Conservation (phyloP, 495 filamentous ascomycete species). For the Lichina pygmaea region DNA sequence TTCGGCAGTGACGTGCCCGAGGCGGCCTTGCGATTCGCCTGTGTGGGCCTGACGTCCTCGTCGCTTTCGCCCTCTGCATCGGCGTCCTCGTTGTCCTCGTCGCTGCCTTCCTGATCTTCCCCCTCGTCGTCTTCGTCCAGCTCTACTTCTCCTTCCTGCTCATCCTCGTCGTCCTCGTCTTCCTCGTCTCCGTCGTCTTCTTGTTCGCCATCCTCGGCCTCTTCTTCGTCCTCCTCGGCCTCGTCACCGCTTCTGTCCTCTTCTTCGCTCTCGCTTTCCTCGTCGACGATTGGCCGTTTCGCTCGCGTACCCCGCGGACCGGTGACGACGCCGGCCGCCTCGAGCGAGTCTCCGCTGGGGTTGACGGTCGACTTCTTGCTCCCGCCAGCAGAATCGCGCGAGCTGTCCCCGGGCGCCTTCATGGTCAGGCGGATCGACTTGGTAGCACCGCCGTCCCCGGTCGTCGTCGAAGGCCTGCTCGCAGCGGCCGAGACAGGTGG, state of each 20-base stretch:
- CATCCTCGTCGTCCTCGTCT: slow-evolving; percentile 5
- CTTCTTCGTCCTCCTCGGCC: slow-evolving; percentile 28
- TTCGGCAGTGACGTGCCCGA: too few species aligned
- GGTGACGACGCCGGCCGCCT: slow-evolving; percentile 2
- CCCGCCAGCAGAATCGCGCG: slow-evolving; percentile 6
- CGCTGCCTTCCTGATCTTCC: slow-evolving; percentile 6
- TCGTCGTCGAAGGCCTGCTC: slow-evolving; percentile 11
- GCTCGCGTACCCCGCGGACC: slow-evolving; percentile 7
- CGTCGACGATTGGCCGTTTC: slow-evolving; percentile 14
- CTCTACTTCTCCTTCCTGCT: slow-evolving; percentile 15
- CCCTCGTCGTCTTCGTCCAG: slow-evolving; percentile 10
- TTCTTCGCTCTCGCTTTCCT: slow-evolving; percentile 24
- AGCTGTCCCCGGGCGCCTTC: slow-evolving; percentile 25
- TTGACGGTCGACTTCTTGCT: not conserved
- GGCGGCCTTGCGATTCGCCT: not conserved
- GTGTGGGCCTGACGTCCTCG: slow-evolving; percentile 17
- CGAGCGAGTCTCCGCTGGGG: not conserved
- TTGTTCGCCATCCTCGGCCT: slow-evolving; percentile 5
- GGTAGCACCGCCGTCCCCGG: slow-evolving; percentile 17
- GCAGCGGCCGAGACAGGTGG: slow-evolving; percentile 7
- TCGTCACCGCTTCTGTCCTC: slow-evolving; percentile 16
- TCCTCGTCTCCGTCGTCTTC: slow-evolving; percentile 6
- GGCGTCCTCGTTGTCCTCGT: slow-evolving; percentile 16
- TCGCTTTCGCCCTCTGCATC: slow-evolving; percentile 27
- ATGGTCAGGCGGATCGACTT: slow-evolving; percentile 55